Base-by-base conservation (phyloP, 2,329 filamentous ascomycete genomes). In the Niveomyces coronatus region DNA sequence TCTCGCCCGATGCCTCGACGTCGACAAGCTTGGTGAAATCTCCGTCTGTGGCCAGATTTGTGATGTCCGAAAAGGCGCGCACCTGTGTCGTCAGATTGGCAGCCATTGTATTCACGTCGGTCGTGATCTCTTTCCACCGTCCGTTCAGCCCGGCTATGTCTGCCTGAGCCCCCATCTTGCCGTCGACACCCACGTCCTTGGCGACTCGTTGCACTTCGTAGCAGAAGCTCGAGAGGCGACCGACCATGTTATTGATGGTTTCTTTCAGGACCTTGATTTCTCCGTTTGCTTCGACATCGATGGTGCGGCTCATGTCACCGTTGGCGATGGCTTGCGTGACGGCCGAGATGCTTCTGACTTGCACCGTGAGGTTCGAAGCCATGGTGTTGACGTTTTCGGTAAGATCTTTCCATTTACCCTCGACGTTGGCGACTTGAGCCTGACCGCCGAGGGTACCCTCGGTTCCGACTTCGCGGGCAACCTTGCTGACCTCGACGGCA, bases 231-330 rank as follows among this genome's bases (percentile, higher is more conserved):
- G 91, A 93, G 35, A 98, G 67, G 45, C 89, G 79, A 56, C 88
- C 88, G 47, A 96, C 89, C 89, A 95, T 95, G 77, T 95, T 89
- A 59, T 95, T 95, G 66, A 95, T 94, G 30, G 89, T 96, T 54
- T 93, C 86, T 57, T 95, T 95, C 37, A 96, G 66, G 3, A 94
- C 81, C 47, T 91, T 75, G 47, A 96, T 94, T 61, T 96, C 89
- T 62, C 89, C 89, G 60, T 89, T 87, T 38, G 89, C 89, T 52
- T 94, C 83, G 7, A 96, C 89, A 47, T 94, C 84, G 52, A 96
- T 94, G 64, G 91, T 91, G 60, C 88, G 84, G 60, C 84, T 93
- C 76, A 96, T 86, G 62, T 95, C 86, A 54, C 89, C 89, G 55
- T 91, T 87, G 47, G 88, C 88, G 60, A 94, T 94, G 47, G 88